These are phyloP conservation scores for Hanseniaspora vineae DNA, from an alignment of 805 yeast genomes.

Conservation along the genomic window DNA sequence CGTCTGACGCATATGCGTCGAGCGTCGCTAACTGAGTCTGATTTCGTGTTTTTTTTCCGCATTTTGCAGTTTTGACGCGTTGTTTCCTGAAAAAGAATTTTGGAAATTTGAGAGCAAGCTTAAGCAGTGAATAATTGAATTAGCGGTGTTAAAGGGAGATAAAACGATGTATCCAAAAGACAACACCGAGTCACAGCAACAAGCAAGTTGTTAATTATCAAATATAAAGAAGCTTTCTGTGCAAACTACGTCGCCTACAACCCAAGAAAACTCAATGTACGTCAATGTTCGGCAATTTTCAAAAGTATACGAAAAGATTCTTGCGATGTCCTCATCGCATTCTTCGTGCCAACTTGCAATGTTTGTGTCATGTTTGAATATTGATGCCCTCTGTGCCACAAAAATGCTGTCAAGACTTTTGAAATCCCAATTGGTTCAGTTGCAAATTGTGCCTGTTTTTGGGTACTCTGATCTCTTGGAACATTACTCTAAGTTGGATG, in stretches of 20 bases:
- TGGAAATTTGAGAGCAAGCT: too few species aligned
- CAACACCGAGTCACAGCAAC: too few species aligned
- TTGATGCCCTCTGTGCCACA: constrained; percentile 87
- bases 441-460: constrained; percentile 81
- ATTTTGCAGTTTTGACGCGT: too few species aligned
- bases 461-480: constrained; percentile 71
- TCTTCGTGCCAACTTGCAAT: constrained; percentile 83
- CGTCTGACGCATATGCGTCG: too few species aligned
- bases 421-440: constrained; percentile 72
- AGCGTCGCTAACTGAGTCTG: too few species aligned
- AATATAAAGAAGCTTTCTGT: background rate
- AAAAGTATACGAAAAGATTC: constrained; percentile 52
- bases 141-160: too few species aligned
- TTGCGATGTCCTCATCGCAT: constrained; percentile 67
- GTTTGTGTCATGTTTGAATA: constrained; percentile 79
- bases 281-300: constrained; percentile 59
- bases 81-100: too few species aligned
- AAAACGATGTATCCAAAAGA: too few species aligned
- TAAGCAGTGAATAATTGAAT: too few species aligned
- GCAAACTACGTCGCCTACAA: background rate
- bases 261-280: constrained; percentile 38
- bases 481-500: constrained; percentile 54
- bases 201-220: too few species aligned
- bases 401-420: constrained; percentile 58
- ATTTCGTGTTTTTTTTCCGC: too few species aligned